These are phyloP conservation scores for Lanmaoa pseudosensibilis DNA, from an alignment of 768 basidiomycete species.

Conservation along the genomic window DNA sequence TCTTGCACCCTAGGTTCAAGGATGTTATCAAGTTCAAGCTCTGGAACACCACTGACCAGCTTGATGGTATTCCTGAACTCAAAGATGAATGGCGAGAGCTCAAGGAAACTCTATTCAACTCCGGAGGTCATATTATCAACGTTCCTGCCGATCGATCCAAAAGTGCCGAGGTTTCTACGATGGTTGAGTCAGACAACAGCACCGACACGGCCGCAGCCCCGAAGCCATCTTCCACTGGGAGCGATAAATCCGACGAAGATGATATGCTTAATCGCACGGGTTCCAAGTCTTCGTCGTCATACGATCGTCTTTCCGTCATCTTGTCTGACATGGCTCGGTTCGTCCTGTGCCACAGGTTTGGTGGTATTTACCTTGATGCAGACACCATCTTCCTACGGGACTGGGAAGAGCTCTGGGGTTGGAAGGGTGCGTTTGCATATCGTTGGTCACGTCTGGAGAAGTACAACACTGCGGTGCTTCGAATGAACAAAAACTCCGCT, in stretches of 20 bases:
- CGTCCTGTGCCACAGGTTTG: conserved; percentile 93
- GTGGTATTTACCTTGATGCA: conserved; percentile 95
- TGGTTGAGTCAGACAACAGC: conserved; percentile 22
- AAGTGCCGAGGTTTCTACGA: conserved; percentile 21
- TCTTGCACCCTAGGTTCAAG: conserved; percentile 89
- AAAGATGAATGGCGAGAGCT: conserved; percentile 86
- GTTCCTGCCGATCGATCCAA: conserved; percentile 49
- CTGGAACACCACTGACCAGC: conserved; percentile 98
- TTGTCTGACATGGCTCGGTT: conserved; percentile 97
- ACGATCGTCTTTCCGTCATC: conserved; percentile 90
- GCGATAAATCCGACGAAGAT: conserved; percentile 41
- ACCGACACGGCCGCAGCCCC: conserved; percentile 17
- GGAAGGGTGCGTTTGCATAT: conserved; percentile 95
- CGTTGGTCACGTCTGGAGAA: conserved; percentile 90
- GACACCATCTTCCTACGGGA: conserved; percentile 95
- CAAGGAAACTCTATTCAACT: conserved; percentile 79
- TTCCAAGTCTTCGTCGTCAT: conserved; percentile 82
- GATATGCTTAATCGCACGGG: conserved; percentile 80
- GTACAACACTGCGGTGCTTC: conserved; percentile 96
- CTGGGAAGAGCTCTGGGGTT: conserved; percentile 98
- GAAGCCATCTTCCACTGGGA: conserved; percentile 23
- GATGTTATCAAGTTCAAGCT: conserved; percentile 93
- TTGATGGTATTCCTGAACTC: conserved; percentile 88
- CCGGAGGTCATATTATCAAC: conserved; percentile 73
- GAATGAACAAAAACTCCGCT: conserved; percentile 89